A percentile compares a stretch with the other conserved stretches of the same genome.
Conservation (phyloP, 495 filamentous ascomycete species). For the Schizothecium vesticola region DNA sequence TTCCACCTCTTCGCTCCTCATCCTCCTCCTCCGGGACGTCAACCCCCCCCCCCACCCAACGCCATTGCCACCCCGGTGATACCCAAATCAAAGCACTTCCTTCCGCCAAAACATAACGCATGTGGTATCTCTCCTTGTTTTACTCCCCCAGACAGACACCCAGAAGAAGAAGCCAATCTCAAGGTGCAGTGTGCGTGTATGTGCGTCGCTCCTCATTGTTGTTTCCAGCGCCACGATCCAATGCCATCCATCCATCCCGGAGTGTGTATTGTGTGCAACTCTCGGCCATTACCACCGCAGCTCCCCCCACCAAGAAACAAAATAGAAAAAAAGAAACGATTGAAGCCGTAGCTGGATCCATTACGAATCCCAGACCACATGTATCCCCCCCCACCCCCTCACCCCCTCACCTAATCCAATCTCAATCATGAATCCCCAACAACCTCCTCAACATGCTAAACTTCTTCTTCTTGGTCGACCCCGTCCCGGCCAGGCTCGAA, state of each 20-base stretch:
- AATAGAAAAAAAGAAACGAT: background rate
- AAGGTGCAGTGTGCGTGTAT: background rate
- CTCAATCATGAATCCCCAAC: slow-evolving; percentile 50
- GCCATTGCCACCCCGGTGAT: too few species aligned
- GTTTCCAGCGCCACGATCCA: background rate
- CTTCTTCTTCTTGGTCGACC: slow-evolving; percentile 55
- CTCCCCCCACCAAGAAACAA: background rate
- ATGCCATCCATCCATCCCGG: background rate
- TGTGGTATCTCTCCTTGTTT: background rate
- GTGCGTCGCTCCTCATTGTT: background rate
- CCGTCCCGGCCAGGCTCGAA: slow-evolving; percentile 24
- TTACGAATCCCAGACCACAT: background rate
- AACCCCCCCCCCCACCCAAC: too few species aligned
- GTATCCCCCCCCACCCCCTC: background rate
- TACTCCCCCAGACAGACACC: background rate
- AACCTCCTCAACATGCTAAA: slow-evolving; percentile 51
- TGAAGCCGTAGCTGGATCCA: background rate
- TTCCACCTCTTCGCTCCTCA: too few species aligned
- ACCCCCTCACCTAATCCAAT: background rate
- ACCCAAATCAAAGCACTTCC: too few species aligned
- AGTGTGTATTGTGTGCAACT: background rate
- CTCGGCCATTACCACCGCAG: background rate
- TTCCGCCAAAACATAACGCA: background rate
- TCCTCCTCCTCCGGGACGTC: too few species aligned
- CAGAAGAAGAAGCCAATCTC: background rate